Conservation (phyloP, 208 protist genomes). For the Crithidia fasciculata region DNA sequence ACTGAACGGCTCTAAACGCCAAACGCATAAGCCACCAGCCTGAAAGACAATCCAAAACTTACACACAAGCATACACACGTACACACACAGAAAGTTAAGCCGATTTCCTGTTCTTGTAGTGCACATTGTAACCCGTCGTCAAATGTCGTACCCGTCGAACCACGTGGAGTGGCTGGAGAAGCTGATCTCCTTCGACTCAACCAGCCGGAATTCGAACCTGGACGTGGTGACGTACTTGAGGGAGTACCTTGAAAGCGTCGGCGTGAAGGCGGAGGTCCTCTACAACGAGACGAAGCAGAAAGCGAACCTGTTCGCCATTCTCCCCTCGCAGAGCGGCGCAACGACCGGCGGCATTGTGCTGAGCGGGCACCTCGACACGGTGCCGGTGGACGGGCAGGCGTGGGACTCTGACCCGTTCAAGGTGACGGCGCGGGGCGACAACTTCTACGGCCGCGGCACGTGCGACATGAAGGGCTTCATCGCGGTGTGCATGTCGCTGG, state of each 20-base stretch:
- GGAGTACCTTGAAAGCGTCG: conserved; percentile 34
- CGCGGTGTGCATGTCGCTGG: conserved; percentile 57
- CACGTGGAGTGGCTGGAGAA: conserved; percentile 46
- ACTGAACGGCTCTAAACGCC: too few relatives aligned
- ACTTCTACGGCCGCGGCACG: conserved; percentile 55
- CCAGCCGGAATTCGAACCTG: conserved; percentile 56
- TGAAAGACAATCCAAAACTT: too few relatives aligned
- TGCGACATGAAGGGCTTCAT: conserved; percentile 73
- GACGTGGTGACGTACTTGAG: conserved; percentile 45
- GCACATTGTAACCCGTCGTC: not conserved
- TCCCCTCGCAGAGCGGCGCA: conserved; percentile 35
- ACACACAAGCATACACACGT: too few relatives aligned
- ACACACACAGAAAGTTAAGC: too few relatives aligned
- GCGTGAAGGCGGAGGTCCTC: conserved; percentile 30
- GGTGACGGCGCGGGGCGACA: conserved; percentile 34
- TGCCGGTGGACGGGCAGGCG: conserved; percentile 61
- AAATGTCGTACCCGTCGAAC: conserved; percentile 15
- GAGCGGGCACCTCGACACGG: conserved; percentile 55
- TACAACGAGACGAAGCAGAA: conserved; percentile 46
- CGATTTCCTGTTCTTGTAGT: too few relatives aligned
- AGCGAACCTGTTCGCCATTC: conserved; percentile 56
- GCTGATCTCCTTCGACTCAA: conserved; percentile 52
- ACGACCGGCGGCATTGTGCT: conserved; percentile 56
- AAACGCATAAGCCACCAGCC: too few relatives aligned
- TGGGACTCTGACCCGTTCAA: conserved; percentile 56